Base-by-base conservation (phyloP, 2,329 filamentous ascomycete genomes). In the Colletotrichum viniferum region DNA sequence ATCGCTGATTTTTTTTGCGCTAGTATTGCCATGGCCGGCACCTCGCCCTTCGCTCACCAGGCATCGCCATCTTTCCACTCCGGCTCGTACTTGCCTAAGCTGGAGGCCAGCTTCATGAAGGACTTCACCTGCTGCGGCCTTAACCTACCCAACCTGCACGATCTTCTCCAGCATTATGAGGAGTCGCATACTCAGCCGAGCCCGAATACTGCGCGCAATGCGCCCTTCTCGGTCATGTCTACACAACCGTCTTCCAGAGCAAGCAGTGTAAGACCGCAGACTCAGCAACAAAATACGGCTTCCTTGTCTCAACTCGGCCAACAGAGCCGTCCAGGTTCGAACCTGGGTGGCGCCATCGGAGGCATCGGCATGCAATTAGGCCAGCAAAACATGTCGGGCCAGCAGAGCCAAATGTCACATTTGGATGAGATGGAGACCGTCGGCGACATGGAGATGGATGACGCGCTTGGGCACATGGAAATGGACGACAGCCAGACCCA, bases 401-500 rank as follows among this genome's bases (percentile, higher is more conserved):
- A 82, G 10, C 85, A 86, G 74, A 81, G 85, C 56, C 85, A 87
- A 66, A 85, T 88, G 78, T 81, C 87, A 72, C 85, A 86, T 71
- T 85, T 90, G 73, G 87, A 93, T 75, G 94, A 98, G 76, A 92
- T 98, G 88, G 96, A 98, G 81, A 92, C 95, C 21, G 91, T 97
- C 34, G 96, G 95, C 68, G 95, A 98, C 81, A 98, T 98, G 96
- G 96, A 98, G 81, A 94, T 98, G 93, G 96, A 98, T 81, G 96
- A 98, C 79, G 90, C 92, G 9, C 88, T 94, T 64, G 92, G 91
- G 5, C 87, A 89, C 67, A 90, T 93, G 90, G 92, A 93, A 73
- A 86, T 92, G 80, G 89, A 92, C 62, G 90, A 92, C 77, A 90
- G 85, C 79, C 90, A 93, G 36, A 38, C 36, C 36, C 36, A 38